Evolutionary conservation across 139 green algal genomes (phyloP), one percentile per base, ranked within the genome.

Genomic region (Gonium pectorale): DNA sequence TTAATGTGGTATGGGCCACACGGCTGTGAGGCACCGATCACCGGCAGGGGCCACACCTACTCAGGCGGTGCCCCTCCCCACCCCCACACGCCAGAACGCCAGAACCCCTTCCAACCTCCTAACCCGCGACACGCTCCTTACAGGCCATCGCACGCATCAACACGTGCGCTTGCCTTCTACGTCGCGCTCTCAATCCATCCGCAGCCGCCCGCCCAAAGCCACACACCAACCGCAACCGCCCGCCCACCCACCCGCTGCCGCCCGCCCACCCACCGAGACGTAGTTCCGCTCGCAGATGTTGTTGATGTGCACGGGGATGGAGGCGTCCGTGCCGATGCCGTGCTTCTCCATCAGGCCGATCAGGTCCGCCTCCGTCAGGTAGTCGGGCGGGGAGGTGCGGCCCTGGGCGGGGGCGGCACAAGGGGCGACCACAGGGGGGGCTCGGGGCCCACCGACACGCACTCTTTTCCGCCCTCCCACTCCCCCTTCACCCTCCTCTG

Each of bases 271-370:
- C 70, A 94, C 89, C 72, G 80, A 80, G 31, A 96, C 93, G 62
- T 96, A 97, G 79, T 93, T 94, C 22, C 94, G 82, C 88, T 96
- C 91, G 60, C 89, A 90, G 63, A 98, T 95, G 91, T 98, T 96
- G 83, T 97, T 96, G 91, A 98, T 97, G 87, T 98, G 95, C 49
- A 93, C 73, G 51, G 79, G 46, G n/a, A 91, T 92, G 82, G 83
- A 90, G 8, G 88, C 88, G 51, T 91, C 90, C 8, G 94, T 97
- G 60, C 95, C 95, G 62, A 98, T 98, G 38, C 95, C 75, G 83
- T 97, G 88, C 86, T 95, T 94, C 90, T 98, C 95, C 95, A 98
- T 98, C 21, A 94, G 86, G 0, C 84, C 92, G 59, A 98, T 98
- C 9, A 98, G 90, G 80, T 98, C 95, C 4, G 94, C 84, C 88